A percentile compares a stretch with the other conserved stretches of the same genome.
These are phyloP conservation scores for Geranium rotundifolium DNA, from an alignment of 345 rosid genomes.

Conservation along the genomic window DNA sequence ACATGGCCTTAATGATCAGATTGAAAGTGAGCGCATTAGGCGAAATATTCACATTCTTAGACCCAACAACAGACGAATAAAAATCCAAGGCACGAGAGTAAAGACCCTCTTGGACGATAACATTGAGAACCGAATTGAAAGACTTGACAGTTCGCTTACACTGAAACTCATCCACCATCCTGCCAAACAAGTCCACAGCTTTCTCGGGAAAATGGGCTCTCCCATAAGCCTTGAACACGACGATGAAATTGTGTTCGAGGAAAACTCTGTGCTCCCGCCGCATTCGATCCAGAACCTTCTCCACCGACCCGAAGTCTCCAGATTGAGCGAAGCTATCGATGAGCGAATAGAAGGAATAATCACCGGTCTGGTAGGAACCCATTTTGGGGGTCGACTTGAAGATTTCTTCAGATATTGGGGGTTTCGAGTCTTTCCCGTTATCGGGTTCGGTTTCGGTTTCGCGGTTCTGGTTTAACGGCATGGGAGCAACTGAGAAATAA, in stretches of 20 bases:
- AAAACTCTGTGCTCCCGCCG: slow-evolving; percentile 46
- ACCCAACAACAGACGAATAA: slow-evolving; percentile 34
- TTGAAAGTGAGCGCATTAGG: slow-evolving; percentile 69
- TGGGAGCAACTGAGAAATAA: too few species aligned
- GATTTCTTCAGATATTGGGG: slow-evolving; percentile 39
- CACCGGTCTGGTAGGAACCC: slow-evolving; percentile 66
- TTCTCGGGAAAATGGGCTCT: slow-evolving; percentile 48
- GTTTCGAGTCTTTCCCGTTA: slow-evolving; percentile 7
- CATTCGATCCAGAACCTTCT: slow-evolving; percentile 50
- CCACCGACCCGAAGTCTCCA: slow-evolving; percentile 48
- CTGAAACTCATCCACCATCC: slow-evolving; percentile 47
- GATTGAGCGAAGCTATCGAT: slow-evolving; percentile 42
- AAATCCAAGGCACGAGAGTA: slow-evolving; percentile 56
- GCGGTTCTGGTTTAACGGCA: too few species aligned
- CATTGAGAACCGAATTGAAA: slow-evolving; percentile 78
- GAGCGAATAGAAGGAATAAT: slow-evolving; percentile 64
- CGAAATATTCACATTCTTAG: slow-evolving; percentile 31
- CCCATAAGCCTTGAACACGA: slow-evolving; percentile 65
- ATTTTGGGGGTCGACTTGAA: slow-evolving; percentile 38
- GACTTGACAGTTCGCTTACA: slow-evolving; percentile 71
- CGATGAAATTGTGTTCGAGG: slow-evolving; percentile 43
- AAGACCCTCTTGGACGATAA: slow-evolving; percentile 46
- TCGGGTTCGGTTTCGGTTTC: too few species aligned
- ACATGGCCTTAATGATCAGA: slow-evolving; percentile 56
- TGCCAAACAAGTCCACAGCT: slow-evolving; percentile 57